phyloP scores from a whole-genome alignment of 495 filamentous ascomycete species.

The Lasiosphaeris hirsuta region DNA sequence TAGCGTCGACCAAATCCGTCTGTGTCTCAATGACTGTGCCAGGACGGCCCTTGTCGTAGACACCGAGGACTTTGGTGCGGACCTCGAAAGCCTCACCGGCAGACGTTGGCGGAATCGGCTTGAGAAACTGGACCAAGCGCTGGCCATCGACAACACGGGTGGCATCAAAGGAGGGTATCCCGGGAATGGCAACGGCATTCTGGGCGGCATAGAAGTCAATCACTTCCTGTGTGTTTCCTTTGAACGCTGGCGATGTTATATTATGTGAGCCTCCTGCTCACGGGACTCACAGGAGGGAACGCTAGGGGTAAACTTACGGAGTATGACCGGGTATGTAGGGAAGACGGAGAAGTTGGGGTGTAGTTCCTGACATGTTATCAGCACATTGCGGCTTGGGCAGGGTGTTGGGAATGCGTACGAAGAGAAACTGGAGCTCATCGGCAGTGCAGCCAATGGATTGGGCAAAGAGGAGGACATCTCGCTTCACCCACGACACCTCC shows the following conservation, averaged over 20 bases:
- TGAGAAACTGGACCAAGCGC: conserved; percentile 72
- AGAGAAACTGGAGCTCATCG: conserved; percentile 90
- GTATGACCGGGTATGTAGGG: conserved; percentile 81
- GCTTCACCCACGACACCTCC: conserved; percentile 79
- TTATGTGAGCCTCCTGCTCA: too few species aligned
- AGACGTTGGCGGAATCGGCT: conserved; percentile 70
- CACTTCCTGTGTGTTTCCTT: conserved; percentile 71
- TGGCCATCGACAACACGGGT: conserved; percentile 79
- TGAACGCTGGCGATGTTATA: conserved; percentile 61
- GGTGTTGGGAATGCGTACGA: conserved; percentile 49
- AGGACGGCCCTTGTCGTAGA: conserved; percentile 88
- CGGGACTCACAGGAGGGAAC: background rate
- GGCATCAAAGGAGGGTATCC: conserved; percentile 73
- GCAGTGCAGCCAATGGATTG: conserved; percentile 78
- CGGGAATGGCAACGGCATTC: conserved; percentile 61
- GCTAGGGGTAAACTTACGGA: conserved; percentile 52
- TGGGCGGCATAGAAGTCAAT: conserved; percentile 78
- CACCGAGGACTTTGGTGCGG: conserved; percentile 74
- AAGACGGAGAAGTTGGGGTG: conserved; percentile 81
- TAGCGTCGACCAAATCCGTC: conserved; percentile 67
- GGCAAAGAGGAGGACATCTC: conserved; percentile 82
- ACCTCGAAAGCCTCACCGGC: conserved; percentile 72
- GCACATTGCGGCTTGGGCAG: conserved; percentile 8
- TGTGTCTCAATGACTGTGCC: conserved; percentile 81
- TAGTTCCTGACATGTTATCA: conserved; percentile 56